phyloP scores from a whole-genome alignment of 1,139 yeast genomes.

The Waltiozyma sp. region DNA sequence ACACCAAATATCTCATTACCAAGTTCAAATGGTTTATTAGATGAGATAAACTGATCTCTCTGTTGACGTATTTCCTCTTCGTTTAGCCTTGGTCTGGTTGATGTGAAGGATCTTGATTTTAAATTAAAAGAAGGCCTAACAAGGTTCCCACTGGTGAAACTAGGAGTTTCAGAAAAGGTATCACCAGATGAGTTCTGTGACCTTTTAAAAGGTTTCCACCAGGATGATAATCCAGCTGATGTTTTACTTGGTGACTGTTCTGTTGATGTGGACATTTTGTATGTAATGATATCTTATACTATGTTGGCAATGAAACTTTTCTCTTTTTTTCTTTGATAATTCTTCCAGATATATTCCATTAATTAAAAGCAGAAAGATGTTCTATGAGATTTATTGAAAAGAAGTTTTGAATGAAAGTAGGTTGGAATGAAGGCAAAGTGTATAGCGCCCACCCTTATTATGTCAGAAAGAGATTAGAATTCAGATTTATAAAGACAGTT shows the following conservation, averaged over 20 bases:
- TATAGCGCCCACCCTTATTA: no score
- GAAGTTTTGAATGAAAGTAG: no score
- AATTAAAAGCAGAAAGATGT: no score
- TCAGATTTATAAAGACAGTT: no score
- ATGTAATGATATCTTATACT: no score
- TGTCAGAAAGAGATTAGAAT: no score
- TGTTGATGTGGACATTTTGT: not conserved
- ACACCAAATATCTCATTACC: conserved; percentile 68
- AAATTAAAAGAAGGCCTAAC: conserved; percentile 36
- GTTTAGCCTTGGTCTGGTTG: conserved; percentile 28
- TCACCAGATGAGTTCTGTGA: conserved; percentile 2
- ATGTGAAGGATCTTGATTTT: conserved; percentile 39
- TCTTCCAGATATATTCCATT: no score
- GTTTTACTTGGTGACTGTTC: not conserved
- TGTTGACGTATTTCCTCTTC: conserved; percentile 34
- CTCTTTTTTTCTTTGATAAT: no score
- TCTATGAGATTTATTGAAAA: no score
- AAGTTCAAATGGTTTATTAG: conserved; percentile 21
- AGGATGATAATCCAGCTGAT: conserved; percentile 12
- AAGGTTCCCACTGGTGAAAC: conserved; percentile 2
- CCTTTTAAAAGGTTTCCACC: conserved; percentile 19
- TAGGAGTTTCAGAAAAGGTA: not conserved
- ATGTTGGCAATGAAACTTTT: no score
- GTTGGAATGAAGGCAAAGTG: no score
- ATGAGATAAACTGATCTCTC: conserved; percentile 39